These are phyloP conservation scores for Lipomyces yamadae DNA, from an alignment of 805 yeast genomes.

Conservation along the genomic window DNA sequence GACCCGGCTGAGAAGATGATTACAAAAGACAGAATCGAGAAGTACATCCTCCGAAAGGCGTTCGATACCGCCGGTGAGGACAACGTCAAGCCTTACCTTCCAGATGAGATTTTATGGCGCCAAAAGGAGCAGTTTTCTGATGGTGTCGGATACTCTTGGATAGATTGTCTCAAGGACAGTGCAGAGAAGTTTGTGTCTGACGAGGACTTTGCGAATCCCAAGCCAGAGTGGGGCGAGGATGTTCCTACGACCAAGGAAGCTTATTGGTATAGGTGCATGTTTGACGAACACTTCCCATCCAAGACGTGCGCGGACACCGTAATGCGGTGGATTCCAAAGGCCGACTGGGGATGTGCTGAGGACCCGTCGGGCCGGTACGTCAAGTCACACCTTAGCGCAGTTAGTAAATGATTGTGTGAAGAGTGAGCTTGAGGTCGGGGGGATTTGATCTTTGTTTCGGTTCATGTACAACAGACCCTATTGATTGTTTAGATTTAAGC, in stretches of 20 bases:
- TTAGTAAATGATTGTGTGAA: conserved; percentile 37
- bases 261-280: conserved; percentile 97
- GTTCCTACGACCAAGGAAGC: conserved; percentile 98
- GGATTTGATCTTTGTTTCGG: background rate
- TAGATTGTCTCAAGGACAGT: conserved; percentile 93
- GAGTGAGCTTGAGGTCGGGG: background rate
- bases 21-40: conserved; percentile 81
- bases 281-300: conserved; percentile 89
- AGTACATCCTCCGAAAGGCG: conserved; percentile 95
- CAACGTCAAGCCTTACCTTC: conserved; percentile 79
- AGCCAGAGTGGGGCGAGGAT: conserved; percentile 95
- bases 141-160: conserved; percentile 99
- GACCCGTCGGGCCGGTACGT: conserved; percentile 99
- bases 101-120: conserved; percentile 97
- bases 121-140: conserved; percentile 99
- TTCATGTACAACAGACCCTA: background rate
- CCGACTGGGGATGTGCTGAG: conserved; percentile 99
- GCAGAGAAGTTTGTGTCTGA: conserved; percentile 87
- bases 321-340: conserved; percentile 99
- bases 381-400: conserved; percentile 79
- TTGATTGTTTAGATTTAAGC: background rate
- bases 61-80: conserved; percentile 83
- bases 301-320: conserved; percentile 94
- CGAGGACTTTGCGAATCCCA: conserved; percentile 87
- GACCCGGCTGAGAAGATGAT: conserved; percentile 92